phyloP scores from a whole-genome alignment of 495 filamentous ascomycete genomes.

The Pyrenula aspistea region DNA sequence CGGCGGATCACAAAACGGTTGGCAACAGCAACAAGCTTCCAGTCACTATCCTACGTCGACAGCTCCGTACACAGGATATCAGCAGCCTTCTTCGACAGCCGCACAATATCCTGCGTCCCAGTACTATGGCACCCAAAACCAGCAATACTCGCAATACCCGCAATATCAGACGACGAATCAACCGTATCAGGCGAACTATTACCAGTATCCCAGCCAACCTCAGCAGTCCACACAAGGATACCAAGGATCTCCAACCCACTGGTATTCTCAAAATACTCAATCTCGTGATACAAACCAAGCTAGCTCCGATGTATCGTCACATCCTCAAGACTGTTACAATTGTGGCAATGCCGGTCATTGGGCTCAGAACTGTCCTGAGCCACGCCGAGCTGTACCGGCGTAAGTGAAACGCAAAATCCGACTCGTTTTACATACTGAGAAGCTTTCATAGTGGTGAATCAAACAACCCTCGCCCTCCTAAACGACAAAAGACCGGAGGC shows the following conservation, averaged over 20 bases:
- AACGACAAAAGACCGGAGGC: constrained; percentile 21
- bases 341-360: constrained; percentile 27
- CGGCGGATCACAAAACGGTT: constrained; percentile 1
- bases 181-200: constrained; percentile 3
- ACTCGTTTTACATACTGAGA: not conserved
- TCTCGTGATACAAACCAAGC: constrained; percentile 1
- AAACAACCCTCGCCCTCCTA: constrained; percentile 10
- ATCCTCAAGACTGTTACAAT: constrained; percentile 27
- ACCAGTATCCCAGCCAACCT: constrained; percentile 2
- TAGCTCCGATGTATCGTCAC: not conserved
- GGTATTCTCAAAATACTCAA: constrained; percentile 4
- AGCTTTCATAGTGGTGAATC: constrained; percentile 2
- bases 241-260: not conserved
- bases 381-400: constrained; percentile 38
- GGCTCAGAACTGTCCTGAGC: constrained; percentile 33
- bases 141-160: constrained; percentile 4
- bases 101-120: not conserved
- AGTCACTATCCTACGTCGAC: constrained; percentile 7
- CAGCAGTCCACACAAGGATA: constrained; percentile 3
- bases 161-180: constrained; percentile 7
- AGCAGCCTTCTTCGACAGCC: not conserved
- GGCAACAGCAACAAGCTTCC: constrained; percentile 5
- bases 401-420: constrained; percentile 28
- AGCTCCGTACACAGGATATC: constrained; percentile 6
- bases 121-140: constrained; percentile 3